Percentiles rank a stretch among this genome's conserved stretches.
phyloP scores from a whole-genome alignment of 2,329 filamentous ascomycete genomes.

The Allantophomopsis lycopodina region DNA sequence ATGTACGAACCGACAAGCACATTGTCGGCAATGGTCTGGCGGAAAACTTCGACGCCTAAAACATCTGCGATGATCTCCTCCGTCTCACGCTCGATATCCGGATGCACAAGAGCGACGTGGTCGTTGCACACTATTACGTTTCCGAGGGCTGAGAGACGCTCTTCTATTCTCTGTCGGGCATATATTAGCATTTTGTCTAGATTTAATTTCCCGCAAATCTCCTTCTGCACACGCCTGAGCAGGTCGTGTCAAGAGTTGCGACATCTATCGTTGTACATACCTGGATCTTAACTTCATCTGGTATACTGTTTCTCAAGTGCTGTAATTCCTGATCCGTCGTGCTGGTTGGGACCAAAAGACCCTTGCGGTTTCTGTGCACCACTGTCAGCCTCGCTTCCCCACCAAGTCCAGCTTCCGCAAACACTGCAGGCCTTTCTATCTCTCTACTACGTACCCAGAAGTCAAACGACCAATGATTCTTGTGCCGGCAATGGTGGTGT shows the following conservation, averaged over 20 bases:
- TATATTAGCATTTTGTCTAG: not conserved
- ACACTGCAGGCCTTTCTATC: not conserved
- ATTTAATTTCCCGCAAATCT: not conserved
- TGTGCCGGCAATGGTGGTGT: conserved; percentile 91
- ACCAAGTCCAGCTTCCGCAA: too few relatives aligned
- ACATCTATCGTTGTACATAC: conserved; percentile 6
- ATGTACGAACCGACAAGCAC: conserved; percentile 96
- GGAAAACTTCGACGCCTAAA: conserved; percentile 75
- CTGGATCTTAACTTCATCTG: conserved; percentile 78
- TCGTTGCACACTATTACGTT: conserved; percentile 97
- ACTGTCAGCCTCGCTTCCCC: not conserved
- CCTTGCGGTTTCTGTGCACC: conserved; percentile 69
- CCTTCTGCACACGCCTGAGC: not conserved
- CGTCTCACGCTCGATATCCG: conserved; percentile 91
- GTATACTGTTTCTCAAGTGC: conserved; percentile 89
- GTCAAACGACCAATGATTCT: conserved; percentile 93
- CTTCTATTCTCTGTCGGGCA: conserved; percentile 66
- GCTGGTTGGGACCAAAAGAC: conserved; percentile 86
- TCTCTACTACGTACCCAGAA: conserved; percentile 50
- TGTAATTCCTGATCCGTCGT: conserved; percentile 98
- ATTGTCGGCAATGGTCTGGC: conserved; percentile 93
- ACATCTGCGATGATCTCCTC: conserved; percentile 98
- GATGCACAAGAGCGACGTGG: conserved; percentile 91
- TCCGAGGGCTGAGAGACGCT: conserved; percentile 85
- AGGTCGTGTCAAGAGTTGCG: not conserved